Conservation (phyloP, 176 grass and related monocot species). For the Hsuehochloa calcarea region DNA sequence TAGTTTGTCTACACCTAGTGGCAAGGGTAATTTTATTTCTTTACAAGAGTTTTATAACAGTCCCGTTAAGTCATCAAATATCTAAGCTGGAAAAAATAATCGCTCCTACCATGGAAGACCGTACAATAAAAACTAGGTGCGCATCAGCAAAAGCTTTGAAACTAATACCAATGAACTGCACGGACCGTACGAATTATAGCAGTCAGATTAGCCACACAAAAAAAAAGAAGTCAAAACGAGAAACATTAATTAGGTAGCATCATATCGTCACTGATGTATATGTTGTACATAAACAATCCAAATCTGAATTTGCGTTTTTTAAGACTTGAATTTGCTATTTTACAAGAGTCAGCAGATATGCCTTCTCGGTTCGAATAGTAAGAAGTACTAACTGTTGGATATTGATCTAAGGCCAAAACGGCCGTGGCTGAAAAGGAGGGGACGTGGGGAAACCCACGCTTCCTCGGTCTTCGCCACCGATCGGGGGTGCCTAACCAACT, state of each 20-base stretch:
- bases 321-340: background rate
- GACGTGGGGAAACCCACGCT: no score
- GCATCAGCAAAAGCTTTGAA: conserved; percentile 6
- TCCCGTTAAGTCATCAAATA: background rate
- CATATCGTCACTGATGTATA: conserved; percentile 5
- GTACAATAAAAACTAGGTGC: background rate
- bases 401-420: no score
- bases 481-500: no score
- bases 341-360: background rate
- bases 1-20: background rate
- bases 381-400: no score
- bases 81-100: background rate
- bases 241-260: background rate
- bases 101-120: background rate
- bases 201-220: conserved; percentile 31
- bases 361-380: background rate
- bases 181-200: conserved; percentile 17
- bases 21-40: background rate
- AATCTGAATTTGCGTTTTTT: background rate
- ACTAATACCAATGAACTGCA: background rate
- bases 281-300: background rate
- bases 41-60: background rate
- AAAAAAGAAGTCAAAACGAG: background rate
- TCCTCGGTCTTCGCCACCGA: no score
- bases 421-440: no score